These are phyloP conservation scores for Xylaria arbuscula DNA, from an alignment of 2,329 filamentous ascomycete species.

Conservation along the genomic window DNA sequence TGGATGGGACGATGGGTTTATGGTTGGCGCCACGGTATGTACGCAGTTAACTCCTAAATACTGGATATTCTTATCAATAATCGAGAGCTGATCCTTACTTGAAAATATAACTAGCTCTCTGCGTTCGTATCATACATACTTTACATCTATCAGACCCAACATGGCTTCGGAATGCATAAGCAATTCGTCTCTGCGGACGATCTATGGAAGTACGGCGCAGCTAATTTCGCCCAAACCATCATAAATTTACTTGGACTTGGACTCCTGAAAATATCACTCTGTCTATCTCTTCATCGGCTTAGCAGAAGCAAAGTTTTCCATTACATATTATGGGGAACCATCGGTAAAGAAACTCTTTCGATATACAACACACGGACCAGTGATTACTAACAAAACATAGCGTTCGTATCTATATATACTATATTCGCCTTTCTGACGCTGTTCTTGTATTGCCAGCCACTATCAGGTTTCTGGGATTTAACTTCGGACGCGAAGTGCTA, in stretches of 20 bases:
- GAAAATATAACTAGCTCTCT: constrained; percentile 41
- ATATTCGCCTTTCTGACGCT: constrained; percentile 39
- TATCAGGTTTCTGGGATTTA: constrained; percentile 39
- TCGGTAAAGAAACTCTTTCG: constrained; percentile 19
- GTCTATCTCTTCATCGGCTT: constrained; percentile 57
- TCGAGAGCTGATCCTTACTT: constrained; percentile 8
- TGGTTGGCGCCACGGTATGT: constrained; percentile 47
- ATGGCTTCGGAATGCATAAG: constrained; percentile 61
- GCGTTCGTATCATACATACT: constrained; percentile 47
- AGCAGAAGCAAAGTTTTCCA: constrained; percentile 32
- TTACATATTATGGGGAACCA: constrained; percentile 33
- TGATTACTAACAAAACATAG: constrained; percentile 25
- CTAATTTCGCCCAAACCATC: constrained; percentile 59
- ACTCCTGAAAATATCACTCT: constrained; percentile 59
- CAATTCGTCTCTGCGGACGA: constrained; percentile 51
- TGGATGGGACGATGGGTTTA: constrained; percentile 48
- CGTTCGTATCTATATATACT: constrained; percentile 38
- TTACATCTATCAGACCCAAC: constrained; percentile 57
- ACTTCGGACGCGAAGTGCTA: constrained; percentile 32
- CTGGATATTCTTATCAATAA: background rate
- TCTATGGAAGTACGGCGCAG: constrained; percentile 53
- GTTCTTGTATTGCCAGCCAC: constrained; percentile 38
- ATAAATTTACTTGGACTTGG: constrained; percentile 56
- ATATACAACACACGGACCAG: background rate
- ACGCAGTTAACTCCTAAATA: background rate